These are phyloP conservation scores for Plasmodium vivax DNA, from an alignment of 169 alveolate species.

Conservation along the genomic window DNA sequence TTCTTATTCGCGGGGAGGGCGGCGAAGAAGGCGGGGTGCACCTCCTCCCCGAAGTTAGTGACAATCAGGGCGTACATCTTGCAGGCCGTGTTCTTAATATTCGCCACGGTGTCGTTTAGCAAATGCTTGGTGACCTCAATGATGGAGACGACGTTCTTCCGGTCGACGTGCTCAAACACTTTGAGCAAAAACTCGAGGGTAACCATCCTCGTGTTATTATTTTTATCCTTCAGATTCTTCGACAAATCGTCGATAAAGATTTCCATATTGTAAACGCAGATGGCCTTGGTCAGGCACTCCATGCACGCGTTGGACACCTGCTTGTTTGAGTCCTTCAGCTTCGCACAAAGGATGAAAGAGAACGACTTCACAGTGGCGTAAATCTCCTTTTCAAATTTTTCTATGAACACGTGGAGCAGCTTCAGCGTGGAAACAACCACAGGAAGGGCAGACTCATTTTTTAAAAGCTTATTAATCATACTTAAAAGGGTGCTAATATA, in stretches of 20 bases:
- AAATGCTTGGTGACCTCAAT: conserved; percentile 55
- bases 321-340: conserved; percentile 66
- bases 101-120: conserved; percentile 69
- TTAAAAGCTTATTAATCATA: conserved; percentile 36
- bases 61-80: conserved; percentile 36
- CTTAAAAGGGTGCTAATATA: conserved; percentile 39
- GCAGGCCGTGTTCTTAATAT: conserved; percentile 45
- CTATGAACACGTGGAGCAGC: conserved; percentile 39
- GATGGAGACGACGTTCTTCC: conserved; percentile 11
- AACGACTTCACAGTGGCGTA: conserved; percentile 31
- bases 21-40: conserved; percentile 34
- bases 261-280: conserved; percentile 28
- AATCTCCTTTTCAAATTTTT: conserved; percentile 66
- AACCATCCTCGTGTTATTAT: conserved; percentile 59
- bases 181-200: conserved; percentile 56
- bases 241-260: conserved; percentile 59
- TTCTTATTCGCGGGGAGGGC: conserved; percentile 54
- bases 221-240: conserved; percentile 66
- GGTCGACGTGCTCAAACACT: conserved; percentile 26
- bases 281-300: conserved; percentile 67
- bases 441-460: conserved; percentile 71
- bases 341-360: conserved; percentile 46
- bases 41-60: conserved; percentile 22
- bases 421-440: conserved; percentile 62
- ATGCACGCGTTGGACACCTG: conserved; percentile 74